Percentiles rank a stretch among this genome's conserved stretches.
phyloP scores from a whole-genome alignment of 768 basidiomycete genomes.

The Rhizopogon rudus region DNA sequence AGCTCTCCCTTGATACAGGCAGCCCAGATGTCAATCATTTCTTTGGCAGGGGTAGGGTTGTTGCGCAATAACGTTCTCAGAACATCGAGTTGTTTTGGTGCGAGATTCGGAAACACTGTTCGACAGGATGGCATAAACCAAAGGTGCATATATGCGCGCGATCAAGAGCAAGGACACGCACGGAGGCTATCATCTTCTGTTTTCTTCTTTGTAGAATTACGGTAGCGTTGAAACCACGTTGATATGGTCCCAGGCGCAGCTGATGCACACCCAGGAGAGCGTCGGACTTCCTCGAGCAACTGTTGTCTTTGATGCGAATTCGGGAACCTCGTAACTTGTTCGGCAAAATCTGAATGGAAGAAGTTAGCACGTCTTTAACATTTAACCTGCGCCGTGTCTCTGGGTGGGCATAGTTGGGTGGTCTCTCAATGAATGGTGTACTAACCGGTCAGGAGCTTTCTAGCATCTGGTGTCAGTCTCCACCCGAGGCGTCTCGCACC shows the following conservation, averaged over 20 bases:
- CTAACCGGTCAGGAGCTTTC: background rate
- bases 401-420: background rate
- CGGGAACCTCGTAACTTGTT: background rate
- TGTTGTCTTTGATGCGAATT: background rate
- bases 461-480: background rate
- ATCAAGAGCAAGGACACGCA: conserved; percentile 9
- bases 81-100: conserved; percentile 15
- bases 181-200: conserved; percentile 22
- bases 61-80: conserved; percentile 16
- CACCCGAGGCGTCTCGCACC: background rate
- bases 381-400: background rate
- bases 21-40: conserved; percentile 24
- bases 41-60: conserved; percentile 10
- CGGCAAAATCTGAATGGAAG: background rate
- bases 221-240: conserved; percentile 17
- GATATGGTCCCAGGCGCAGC: background rate
- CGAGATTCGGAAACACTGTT: conserved; percentile 24
- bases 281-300: background rate
- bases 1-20: conserved; percentile 13
- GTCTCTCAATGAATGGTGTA: background rate
- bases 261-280: background rate
- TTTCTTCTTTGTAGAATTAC: background rate
- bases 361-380: background rate
- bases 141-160: background rate
- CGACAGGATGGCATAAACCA: background rate